A percentile compares a stretch with the other conserved stretches of the same genome.
Evolutionary conservation across 148 eudicot species (phyloP).

Genomic region (Agrostemma githago): DNA sequence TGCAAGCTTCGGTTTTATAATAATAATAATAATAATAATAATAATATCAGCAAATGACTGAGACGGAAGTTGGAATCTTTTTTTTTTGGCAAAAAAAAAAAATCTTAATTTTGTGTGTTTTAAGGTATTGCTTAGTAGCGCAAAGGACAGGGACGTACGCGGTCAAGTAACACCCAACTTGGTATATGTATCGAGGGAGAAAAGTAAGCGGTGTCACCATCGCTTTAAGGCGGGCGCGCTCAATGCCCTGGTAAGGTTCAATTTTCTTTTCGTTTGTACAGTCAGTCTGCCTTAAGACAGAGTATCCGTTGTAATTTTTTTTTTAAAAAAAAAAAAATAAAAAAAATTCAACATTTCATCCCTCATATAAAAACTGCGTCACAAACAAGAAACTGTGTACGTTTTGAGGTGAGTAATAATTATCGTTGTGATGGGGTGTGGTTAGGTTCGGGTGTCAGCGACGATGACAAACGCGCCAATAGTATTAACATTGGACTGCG

Average conservation of each 20-base stretch:
- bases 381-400: no score
- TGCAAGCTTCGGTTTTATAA: no score
- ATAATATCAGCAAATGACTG: no score
- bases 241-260: conserved; percentile 45
- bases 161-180: conserved; percentile 62
- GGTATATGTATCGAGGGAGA: conserved; percentile 65
- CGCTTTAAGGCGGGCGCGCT: conserved; percentile 89
- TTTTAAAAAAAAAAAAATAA: no score
- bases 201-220: conserved; percentile 46
- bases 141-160: conserved; percentile 34
- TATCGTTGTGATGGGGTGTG: background rate
- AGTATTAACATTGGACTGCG: conserved; percentile 68
- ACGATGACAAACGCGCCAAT: conserved; percentile 76
- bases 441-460: conserved; percentile 75
- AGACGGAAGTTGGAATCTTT: no score
- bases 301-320: no score
- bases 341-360: no score
- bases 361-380: no score
- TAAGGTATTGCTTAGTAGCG: conserved; percentile 45
- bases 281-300: background rate
- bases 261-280: no score
- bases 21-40: no score
- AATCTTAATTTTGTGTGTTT: background rate
- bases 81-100: no score
- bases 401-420: no score